phyloP scores from a whole-genome alignment of 2,329 filamentous ascomycete genomes.

The Penicillium sp. region DNA sequence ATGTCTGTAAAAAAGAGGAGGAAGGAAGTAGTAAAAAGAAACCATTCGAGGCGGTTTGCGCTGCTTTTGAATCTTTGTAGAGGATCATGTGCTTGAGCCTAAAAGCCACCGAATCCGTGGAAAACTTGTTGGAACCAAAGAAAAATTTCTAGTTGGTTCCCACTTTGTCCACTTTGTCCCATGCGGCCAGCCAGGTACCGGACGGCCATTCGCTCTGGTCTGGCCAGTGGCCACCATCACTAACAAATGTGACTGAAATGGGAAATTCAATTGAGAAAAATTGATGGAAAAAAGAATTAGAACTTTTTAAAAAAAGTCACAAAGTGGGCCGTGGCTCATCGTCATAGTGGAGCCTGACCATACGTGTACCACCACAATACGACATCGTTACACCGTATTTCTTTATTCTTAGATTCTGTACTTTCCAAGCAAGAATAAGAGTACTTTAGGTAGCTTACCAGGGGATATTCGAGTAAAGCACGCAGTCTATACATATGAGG shows the following conservation, averaged over 20 bases:
- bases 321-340: conserved; percentile 23
- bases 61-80: conserved; percentile 32
- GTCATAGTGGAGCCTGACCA: conserved; percentile 38
- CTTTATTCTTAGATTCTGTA: conserved; percentile 1
- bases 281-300: conserved; percentile 9
- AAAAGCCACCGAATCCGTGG: conserved; percentile 32
- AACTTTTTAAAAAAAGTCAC: conserved; percentile 11
- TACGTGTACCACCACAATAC: conserved; percentile 27
- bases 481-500: background rate
- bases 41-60: background rate
- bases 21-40: background rate
- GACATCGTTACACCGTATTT: conserved; percentile 15
- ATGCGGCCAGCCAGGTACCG: conserved; percentile 28
- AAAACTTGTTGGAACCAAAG: conserved; percentile 22
- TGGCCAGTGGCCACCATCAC: conserved; percentile 37
- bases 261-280: conserved; percentile 2
- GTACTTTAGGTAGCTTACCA: background rate
- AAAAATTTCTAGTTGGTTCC: conserved; percentile 36
- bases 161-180: conserved; percentile 29
- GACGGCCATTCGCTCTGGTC: conserved; percentile 26
- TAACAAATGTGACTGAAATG: background rate
- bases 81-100: conserved; percentile 33
- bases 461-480: background rate
- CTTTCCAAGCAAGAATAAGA: background rate
- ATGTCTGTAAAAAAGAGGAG: background rate